Base-by-base conservation (phyloP, 108 stramenopile genomes). In the Cyclotella sp. region DNA sequence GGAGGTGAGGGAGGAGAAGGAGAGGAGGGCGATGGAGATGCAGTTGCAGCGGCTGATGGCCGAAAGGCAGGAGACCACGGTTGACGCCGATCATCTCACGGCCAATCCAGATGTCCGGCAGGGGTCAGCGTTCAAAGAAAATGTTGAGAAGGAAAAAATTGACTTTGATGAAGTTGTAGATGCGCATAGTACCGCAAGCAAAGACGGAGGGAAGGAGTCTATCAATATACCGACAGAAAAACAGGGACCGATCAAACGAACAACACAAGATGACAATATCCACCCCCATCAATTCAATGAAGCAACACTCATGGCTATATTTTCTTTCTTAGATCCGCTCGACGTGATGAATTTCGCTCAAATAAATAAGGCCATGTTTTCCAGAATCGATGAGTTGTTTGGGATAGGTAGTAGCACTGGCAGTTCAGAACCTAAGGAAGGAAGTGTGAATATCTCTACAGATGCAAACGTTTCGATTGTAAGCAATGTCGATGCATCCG, bases 291-390 rank as follows among this genome's bases (percentile, higher is more conserved):
- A 67, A 15, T 28, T 94, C 53, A 85, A 94, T 60, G 78, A 82
- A 54, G 70, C 79, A 43, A 75, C 79, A 24, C 72, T 95, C 14
- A 88, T 91, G 87, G 63, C 74, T 11, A 84, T 95, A 19, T 93
- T 91, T 82, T 79, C 84, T 27, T 91, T 83, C 61, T 53, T 89
- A 58, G 90, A 91, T 68, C 88, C 94, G 6, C 30, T 89, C 14
- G 94, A 93, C 76, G 87, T 95, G 49, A 78, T 95, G 46, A 88
- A 86, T 70, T 84, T 86, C 28, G 94, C 94, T 43, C 90, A 93
- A 80, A 82, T 84, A 15, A 93, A 90, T 55, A 81, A 89, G 68
- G 45, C 52, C 11, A 83, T 95, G 88, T 91, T 89, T 77, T 81
- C 82, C 66, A 77, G 81, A 63, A 82, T 95, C 30, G 88, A 95